These are phyloP conservation scores for Venturiaceae sp. DNA, from an alignment of 2,329 filamentous ascomycete species.

Conservation along the genomic window DNA sequence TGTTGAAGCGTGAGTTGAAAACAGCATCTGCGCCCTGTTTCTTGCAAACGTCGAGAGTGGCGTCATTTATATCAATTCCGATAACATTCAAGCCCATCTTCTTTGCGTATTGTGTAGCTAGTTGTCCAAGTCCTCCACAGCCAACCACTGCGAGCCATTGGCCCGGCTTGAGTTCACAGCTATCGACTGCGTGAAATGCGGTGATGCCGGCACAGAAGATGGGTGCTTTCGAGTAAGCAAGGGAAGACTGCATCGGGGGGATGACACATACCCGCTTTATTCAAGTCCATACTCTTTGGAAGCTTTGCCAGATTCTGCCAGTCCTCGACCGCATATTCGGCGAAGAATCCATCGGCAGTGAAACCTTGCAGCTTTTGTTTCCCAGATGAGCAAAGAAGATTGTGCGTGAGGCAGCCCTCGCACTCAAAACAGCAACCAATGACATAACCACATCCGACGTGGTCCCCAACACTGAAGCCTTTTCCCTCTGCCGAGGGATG, in stretches of 20 bases:
- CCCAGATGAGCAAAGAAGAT: constrained; percentile 28
- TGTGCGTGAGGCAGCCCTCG: constrained; percentile 36
- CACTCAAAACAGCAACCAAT: constrained; percentile 37
- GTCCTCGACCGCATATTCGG: constrained; percentile 37
- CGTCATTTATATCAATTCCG: constrained; percentile 35
- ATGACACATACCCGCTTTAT: constrained; percentile 13
- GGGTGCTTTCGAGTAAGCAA: constrained; percentile 19
- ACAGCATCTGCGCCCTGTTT: constrained; percentile 30
- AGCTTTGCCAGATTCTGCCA: constrained; percentile 34
- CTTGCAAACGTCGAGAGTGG: constrained; percentile 28
- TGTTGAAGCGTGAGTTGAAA: constrained; percentile 33
- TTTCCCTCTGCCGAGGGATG: constrained; percentile 22
- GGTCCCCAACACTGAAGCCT: constrained; percentile 33
- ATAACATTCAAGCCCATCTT: constrained; percentile 35
- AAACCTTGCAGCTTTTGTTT: constrained; percentile 34
- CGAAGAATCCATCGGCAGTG: constrained; percentile 34
- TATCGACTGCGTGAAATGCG: constrained; percentile 20
- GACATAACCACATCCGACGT: constrained; percentile 37
- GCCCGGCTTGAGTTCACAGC: constrained; percentile 20
- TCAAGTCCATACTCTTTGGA: constrained; percentile 25
- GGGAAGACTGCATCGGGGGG: not conserved
- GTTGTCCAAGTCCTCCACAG: constrained; percentile 34
- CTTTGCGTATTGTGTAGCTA: constrained; percentile 37
- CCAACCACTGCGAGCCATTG: constrained; percentile 35
- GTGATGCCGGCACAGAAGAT: constrained; percentile 44